Percentiles rank a stretch among this genome's conserved stretches.
Conservation (phyloP, 1,284 basidiomycete genomes). For the Puccinia coronata region DNA sequence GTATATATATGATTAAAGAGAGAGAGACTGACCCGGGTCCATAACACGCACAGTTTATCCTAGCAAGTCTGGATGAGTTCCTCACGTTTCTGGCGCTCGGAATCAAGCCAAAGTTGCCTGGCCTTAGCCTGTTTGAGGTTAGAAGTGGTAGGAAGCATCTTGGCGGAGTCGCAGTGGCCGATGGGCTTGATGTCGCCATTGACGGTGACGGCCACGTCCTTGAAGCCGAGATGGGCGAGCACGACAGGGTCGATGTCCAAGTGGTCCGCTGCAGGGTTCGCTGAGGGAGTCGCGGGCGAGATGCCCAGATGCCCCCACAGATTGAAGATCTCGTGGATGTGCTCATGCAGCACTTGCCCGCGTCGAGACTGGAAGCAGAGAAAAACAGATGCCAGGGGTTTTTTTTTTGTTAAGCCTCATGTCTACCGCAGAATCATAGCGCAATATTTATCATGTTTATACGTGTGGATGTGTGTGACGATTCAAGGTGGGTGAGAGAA, state of each 20-base stretch:
- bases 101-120: conserved; percentile 17
- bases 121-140: conserved; percentile 14
- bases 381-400: too few relatives aligned
- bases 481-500: background rate
- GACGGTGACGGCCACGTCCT: conserved; percentile 25
- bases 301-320: conserved; percentile 43
- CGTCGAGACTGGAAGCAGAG: conserved; percentile 28
- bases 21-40: conserved; percentile 62
- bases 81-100: conserved; percentile 61
- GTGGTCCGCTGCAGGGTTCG: background rate
- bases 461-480: background rate
- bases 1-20: too few relatives aligned
- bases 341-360: background rate
- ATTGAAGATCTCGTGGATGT: conserved; percentile 30
- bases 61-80: conserved; percentile 79
- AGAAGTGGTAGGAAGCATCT: conserved; percentile 30
- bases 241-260: conserved; percentile 35
- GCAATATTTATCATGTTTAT: too few relatives aligned
- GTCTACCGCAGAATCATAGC: background rate
- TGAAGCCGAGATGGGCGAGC: conserved; percentile 28
- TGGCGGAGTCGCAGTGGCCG: conserved; percentile 17
- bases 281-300: conserved; percentile 20
- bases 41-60: conserved; percentile 77
- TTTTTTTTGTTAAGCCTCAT: background rate
- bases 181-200: conserved; percentile 28